phyloP scores from a whole-genome alignment of 225 moss, liverwort and hornwort species.

The Pleurozium schreberi region DNA sequence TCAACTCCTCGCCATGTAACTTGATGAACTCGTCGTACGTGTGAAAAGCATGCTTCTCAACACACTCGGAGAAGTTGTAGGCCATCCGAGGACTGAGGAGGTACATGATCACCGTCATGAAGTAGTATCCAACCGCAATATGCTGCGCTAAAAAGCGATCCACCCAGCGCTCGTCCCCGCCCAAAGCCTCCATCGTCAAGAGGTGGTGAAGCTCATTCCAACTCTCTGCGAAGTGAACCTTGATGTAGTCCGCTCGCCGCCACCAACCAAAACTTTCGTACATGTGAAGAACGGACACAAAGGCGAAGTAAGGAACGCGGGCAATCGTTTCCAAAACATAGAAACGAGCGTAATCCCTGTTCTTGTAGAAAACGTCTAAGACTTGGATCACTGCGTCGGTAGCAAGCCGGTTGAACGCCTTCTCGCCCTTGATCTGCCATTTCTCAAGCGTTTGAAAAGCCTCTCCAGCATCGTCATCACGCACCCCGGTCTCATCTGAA shows the following conservation, averaged over 20 bases:
- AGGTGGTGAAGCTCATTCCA: slow-evolving; percentile 97
- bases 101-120: slow-evolving; percentile 78
- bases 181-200: slow-evolving; percentile 87
- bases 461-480: neutral
- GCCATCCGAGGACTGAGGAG: slow-evolving; percentile 91
- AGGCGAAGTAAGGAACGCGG: slow-evolving; percentile 85
- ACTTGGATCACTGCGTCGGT: slow-evolving; percentile 62
- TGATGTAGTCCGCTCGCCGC: slow-evolving; percentile 83
- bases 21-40: slow-evolving; percentile 83
- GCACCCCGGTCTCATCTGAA: neutral
- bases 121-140: slow-evolving; percentile 76
- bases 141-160: slow-evolving; percentile 86
- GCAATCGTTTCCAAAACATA: slow-evolving; percentile 90
- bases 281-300: slow-evolving; percentile 82
- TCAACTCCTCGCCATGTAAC: slow-evolving; percentile 45
- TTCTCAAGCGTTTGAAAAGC: slow-evolving; percentile 30
- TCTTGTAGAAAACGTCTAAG: slow-evolving; percentile 51
- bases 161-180: slow-evolving; percentile 80
- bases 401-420: slow-evolving; percentile 62
- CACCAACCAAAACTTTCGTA: slow-evolving; percentile 97
- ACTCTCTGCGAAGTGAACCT: slow-evolving; percentile 91
- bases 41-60: slow-evolving; percentile 78
- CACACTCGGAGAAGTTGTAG: slow-evolving; percentile 87
- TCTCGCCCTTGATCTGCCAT: slow-evolving; percentile 61
- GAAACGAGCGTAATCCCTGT: slow-evolving; percentile 73